phyloP scores from a whole-genome alignment of 495 filamentous ascomycete species.

The Aspergillus ellipticus region DNA sequence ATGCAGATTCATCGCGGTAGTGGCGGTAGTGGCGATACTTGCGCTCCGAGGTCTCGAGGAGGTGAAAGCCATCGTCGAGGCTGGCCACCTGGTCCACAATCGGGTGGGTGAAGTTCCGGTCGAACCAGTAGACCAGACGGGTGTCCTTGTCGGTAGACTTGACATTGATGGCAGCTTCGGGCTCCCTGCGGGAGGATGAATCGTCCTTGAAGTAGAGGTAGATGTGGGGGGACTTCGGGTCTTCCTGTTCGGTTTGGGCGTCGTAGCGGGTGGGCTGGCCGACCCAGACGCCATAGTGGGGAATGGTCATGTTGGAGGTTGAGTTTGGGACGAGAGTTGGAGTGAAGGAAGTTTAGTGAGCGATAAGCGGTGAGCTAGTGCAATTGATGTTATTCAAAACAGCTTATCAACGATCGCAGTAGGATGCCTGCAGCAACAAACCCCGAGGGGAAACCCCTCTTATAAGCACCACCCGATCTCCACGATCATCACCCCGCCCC shows the following conservation, averaged over 20 bases:
- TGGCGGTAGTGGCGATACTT: background rate
- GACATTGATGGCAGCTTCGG: conserved; percentile 28
- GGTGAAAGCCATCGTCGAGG: conserved; percentile 24
- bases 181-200: conserved; percentile 8
- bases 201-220: conserved; percentile 26
- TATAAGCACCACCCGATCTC: background rate
- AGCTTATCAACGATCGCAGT: background rate
- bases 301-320: conserved; percentile 20
- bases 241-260: conserved; percentile 20
- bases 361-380: background rate
- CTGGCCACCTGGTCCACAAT: conserved; percentile 19
- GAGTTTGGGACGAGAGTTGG: background rate
- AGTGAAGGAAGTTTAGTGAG: background rate
- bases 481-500: background rate
- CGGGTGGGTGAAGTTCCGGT: conserved; percentile 21
- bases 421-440: background rate
- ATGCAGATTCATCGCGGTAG: conserved; percentile 3
- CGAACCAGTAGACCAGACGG: conserved; percentile 27
- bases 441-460: background rate
- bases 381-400: background rate
- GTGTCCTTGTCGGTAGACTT: conserved; percentile 22
- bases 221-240: conserved; percentile 27
- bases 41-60: conserved; percentile 4
- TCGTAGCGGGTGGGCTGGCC: conserved; percentile 22
- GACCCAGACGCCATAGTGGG: conserved; percentile 30